These are phyloP conservation scores for Eutrema salsugineum DNA, from an alignment of 441 rosid genomes.

Conservation along the genomic window DNA sequence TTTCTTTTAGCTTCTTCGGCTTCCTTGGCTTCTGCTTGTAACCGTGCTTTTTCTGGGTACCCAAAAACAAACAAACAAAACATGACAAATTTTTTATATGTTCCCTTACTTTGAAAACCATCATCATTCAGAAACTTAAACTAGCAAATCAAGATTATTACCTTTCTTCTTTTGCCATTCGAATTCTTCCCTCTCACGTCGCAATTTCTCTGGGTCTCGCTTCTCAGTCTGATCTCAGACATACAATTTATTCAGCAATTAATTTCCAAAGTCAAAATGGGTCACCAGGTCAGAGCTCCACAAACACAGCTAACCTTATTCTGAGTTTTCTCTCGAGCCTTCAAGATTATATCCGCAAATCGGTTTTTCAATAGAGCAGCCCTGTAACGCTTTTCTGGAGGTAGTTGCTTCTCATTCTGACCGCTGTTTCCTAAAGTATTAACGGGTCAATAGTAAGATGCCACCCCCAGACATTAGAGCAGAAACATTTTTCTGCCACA, in stretches of 20 bases:
- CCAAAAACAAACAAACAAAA: background rate
- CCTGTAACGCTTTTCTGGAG: conserved; percentile 86
- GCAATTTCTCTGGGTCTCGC: conserved; percentile 68
- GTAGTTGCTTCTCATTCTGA: conserved; percentile 75
- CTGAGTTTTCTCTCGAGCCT: conserved; percentile 74
- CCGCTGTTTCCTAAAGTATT: conserved; percentile 76
- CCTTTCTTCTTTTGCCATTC: conserved; percentile 81
- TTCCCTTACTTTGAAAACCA: too few species aligned
- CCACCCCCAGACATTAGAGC: conserved; percentile 46
- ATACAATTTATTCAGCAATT: background rate
- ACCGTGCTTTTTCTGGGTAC: conserved; percentile 64
- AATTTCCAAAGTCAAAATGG: background rate
- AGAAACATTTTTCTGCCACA: conserved; percentile 34
- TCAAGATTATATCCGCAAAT: conserved; percentile 77
- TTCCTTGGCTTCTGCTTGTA: conserved; percentile 82
- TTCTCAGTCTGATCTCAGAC: conserved; percentile 50
- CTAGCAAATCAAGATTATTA: conserved; percentile 24
- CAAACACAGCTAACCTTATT: conserved; percentile 55
- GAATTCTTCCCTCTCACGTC: conserved; percentile 66
- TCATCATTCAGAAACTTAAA: background rate
- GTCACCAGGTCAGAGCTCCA: background rate
- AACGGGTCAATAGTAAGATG: conserved; percentile 49
- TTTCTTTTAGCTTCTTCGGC: conserved; percentile 81
- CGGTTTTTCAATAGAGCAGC: conserved; percentile 77
- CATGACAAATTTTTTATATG: too few species aligned